Conservation (phyloP, 345 rosid genomes). For the Eucalyptus guilfoylei region DNA sequence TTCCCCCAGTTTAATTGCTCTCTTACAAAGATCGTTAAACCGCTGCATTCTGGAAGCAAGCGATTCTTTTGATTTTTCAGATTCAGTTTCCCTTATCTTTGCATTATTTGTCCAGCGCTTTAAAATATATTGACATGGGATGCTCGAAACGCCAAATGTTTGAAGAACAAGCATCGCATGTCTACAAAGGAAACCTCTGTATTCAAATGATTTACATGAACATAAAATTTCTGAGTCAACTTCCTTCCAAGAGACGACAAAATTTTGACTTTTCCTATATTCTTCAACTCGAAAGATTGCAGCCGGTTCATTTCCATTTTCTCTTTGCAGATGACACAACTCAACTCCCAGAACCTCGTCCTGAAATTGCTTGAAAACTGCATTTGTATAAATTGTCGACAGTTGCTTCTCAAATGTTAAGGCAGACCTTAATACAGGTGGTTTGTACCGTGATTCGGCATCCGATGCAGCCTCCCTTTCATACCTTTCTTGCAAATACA, state of each 20-base stretch:
- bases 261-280: slow-evolving; percentile 10
- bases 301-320: slow-evolving; percentile 9
- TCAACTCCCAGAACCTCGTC: slow-evolving; percentile 21
- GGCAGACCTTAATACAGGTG: slow-evolving; percentile 10
- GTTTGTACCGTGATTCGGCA: slow-evolving; percentile 4
- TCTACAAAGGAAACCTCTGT: slow-evolving; percentile 31
- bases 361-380: slow-evolving; percentile 33
- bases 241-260: slow-evolving; percentile 19
- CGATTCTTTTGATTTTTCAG: neutral
- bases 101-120: slow-evolving; percentile 35
- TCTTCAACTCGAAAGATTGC: slow-evolving; percentile 17
- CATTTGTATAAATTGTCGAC: slow-evolving; percentile 14
- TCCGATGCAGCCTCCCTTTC: slow-evolving; percentile 18
- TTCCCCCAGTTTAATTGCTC: slow-evolving; percentile 21
- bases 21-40: slow-evolving; percentile 27
- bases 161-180: slow-evolving; percentile 35
- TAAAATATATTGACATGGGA: slow-evolving; percentile 18
- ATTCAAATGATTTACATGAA: slow-evolving; percentile 25
- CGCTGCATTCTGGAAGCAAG: slow-evolving; percentile 12
- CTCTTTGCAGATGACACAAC: slow-evolving; percentile 21
- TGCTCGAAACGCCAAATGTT: slow-evolving; percentile 11
- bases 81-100: neutral
- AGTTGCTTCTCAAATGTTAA: slow-evolving; percentile 28
- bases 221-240: slow-evolving; percentile 13
- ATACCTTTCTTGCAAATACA: slow-evolving; percentile 9